These are phyloP conservation scores for Zopfochytrium polystomum DNA, from an alignment of 371 early-diverging fungal genomes.

Conservation along the genomic window DNA sequence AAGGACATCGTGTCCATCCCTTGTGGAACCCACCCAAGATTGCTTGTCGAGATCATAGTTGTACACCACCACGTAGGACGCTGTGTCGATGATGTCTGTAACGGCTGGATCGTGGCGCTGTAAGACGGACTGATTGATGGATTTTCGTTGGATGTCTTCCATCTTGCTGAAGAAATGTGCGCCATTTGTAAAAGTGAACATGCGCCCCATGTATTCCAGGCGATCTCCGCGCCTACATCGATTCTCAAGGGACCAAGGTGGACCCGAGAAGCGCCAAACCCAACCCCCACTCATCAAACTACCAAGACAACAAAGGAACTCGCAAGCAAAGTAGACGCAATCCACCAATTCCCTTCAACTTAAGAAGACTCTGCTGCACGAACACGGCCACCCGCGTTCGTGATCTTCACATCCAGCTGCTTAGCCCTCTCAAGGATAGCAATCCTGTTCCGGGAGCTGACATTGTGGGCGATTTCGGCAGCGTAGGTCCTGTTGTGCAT, in stretches of 20 bases:
- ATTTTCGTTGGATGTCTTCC: slow-evolving; percentile 27
- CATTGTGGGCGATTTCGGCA: slow-evolving; percentile 98
- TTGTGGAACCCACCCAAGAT: slow-evolving; percentile 60
- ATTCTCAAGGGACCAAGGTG: background rate
- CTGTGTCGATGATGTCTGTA: slow-evolving; percentile 64
- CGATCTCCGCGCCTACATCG: background rate
- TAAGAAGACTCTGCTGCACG: slow-evolving; percentile 58
- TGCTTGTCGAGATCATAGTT: slow-evolving; percentile 61
- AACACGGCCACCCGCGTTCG: slow-evolving; percentile 96
- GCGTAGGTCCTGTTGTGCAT: slow-evolving; percentile 99
- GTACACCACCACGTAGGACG: slow-evolving; percentile 76
- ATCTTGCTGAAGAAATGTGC: slow-evolving; percentile 8
- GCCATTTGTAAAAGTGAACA: background rate
- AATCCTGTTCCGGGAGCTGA: slow-evolving; percentile 96
- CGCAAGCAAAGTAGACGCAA: background rate
- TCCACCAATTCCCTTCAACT: no score
- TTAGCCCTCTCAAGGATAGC: slow-evolving; percentile 96
- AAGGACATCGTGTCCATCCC: background rate
- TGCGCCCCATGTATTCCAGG: background rate
- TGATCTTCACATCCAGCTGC: slow-evolving; percentile 96
- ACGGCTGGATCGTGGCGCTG: slow-evolving; percentile 68
- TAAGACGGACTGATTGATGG: slow-evolving; percentile 66
- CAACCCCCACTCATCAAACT: background rate
- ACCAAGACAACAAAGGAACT: background rate
- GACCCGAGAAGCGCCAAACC: background rate